Evolutionary conservation across 352 stramenopile genomes (phyloP), one percentile per base, ranked within the genome.

Genomic region (Phytophthora boehmeriae): DNA sequence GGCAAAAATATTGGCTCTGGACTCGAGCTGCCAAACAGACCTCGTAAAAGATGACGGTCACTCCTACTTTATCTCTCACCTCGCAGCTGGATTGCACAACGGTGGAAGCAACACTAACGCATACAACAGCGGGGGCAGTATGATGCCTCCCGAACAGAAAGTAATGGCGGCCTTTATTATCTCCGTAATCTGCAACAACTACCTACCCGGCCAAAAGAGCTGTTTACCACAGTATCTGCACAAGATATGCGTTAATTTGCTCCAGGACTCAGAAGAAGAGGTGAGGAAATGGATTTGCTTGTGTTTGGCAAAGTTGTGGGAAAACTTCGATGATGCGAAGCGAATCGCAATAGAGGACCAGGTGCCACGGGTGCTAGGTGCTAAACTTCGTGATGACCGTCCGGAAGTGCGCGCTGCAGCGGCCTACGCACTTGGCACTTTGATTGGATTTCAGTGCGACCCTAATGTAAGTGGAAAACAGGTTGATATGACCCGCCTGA

Each of bases 21-120:
- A 99, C 64, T 71, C 84, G n/a, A 98, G 91, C 41, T 99, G 96
- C 61, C 87, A 98, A 66, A 78, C 91, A 19, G 97, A 99, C 65
- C 78, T 99, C 19, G 93, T 99, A 2, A 98, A 99, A 67, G 96
- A 99, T 44, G 88, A 97, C 49, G 92, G 95, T 5, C 83, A 98
- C 57, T 79, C 85, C 36, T 98, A 98, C 71, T 99, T 99, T 65
- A 97, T 99, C 63, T 88, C 86, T 25, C 95, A 98, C 62, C 71
- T 99, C 5, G 78, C 81, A 32, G 78, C 82, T 36, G 81, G 80
- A 25, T 63, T 95, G 8, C 76, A 92, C 60, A 75, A 78, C 8
- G 28, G 59, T 61, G 57, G 56, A 1, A 56, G 54, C 32, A 75
- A 54, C 19, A 65, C 75, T 16, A 69, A 41, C 44, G 61, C 32